phyloP scores from a whole-genome alignment of 2,329 filamentous ascomycete species.

The Chaetomiaceae sp. region DNA sequence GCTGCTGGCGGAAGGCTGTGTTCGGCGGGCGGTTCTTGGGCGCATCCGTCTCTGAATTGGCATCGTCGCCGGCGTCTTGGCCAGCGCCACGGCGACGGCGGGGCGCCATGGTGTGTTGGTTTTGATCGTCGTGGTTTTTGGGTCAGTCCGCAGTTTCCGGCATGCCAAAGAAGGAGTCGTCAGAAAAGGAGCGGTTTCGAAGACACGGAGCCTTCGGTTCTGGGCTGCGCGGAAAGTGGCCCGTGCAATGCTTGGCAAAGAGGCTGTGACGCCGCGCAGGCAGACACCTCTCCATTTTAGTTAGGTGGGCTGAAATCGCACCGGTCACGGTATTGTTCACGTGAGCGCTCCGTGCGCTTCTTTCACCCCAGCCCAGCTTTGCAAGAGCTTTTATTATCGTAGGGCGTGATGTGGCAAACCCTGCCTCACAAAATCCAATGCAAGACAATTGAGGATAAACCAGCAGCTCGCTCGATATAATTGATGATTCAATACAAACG shows the following conservation, averaged over 20 bases:
- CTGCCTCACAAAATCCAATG: too few relatives aligned
- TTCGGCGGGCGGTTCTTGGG: conserved; percentile 39
- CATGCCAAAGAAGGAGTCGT: conserved; percentile 10
- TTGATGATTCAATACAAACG: too few relatives aligned
- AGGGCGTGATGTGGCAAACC: too few relatives aligned
- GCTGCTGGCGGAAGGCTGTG: conserved; percentile 94
- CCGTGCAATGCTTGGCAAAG: conserved; percentile 25
- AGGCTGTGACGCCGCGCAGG: conserved; percentile 20
- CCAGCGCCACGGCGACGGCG: conserved; percentile 27
- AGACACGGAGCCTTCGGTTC: conserved; percentile 16
- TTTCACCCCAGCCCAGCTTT: too few relatives aligned
- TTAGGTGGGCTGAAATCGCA: too few relatives aligned
- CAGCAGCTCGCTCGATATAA: too few relatives aligned
- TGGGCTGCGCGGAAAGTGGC: conserved; percentile 16
- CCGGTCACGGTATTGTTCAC: conserved; percentile 19
- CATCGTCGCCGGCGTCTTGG: conserved; percentile 22
- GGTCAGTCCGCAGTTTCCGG: conserved; percentile 8
- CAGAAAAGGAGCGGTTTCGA: conserved; percentile 20
- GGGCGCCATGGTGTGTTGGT: conserved; percentile 24
- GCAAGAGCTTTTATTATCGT: too few relatives aligned
- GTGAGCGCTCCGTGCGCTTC: too few relatives aligned
- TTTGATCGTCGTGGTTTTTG: conserved; percentile 8
- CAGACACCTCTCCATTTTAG: too few relatives aligned
- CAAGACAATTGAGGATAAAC: too few relatives aligned
- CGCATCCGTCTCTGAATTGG: conserved; percentile 20